Percentiles rank a stretch among this genome's conserved stretches.
These are phyloP conservation scores for Entelexis paramagnoliae DNA, from an alignment of 1,139 yeast species.

Conservation along the genomic window DNA sequence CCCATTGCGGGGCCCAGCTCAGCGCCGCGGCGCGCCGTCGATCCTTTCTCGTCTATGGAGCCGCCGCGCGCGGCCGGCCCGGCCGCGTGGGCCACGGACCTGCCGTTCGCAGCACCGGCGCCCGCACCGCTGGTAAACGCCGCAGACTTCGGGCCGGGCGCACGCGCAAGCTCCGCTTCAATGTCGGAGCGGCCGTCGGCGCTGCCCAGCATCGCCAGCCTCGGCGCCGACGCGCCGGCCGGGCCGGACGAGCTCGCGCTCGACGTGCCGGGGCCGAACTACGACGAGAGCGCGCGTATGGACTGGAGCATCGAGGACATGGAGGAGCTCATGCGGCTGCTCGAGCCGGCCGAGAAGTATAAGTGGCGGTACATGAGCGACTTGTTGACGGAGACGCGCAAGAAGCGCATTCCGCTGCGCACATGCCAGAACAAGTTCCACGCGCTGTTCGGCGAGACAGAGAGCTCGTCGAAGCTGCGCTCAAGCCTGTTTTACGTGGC, in stretches of 20 bases:
- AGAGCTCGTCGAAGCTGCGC: conserved; percentile 32
- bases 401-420: conserved; percentile 34
- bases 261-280: conserved; percentile 20
- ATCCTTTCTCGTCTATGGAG: neutral
- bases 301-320: conserved; percentile 33
- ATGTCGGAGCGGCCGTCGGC: neutral
- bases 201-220: neutral
- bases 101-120: neutral
- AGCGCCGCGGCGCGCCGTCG: neutral
- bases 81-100: neutral
- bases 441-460: conserved; percentile 37
- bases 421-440: conserved; percentile 37
- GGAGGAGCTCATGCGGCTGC: conserved; percentile 31
- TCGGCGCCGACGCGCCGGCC: neutral
- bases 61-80: too few species aligned
- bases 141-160: too few species aligned
- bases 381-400: conserved; percentile 27
- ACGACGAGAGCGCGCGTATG: conserved; percentile 11
- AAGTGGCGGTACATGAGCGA: conserved; percentile 38
- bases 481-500: conserved; percentile 36
- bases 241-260: conserved; percentile 11
- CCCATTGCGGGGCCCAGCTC: neutral
- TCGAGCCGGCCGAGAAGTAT: conserved; percentile 35
- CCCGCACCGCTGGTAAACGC: too few species aligned
- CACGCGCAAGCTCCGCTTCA: neutral